Base-by-base conservation (phyloP, 1,284 basidiomycete species). In the Coniophora puteana region DNA sequence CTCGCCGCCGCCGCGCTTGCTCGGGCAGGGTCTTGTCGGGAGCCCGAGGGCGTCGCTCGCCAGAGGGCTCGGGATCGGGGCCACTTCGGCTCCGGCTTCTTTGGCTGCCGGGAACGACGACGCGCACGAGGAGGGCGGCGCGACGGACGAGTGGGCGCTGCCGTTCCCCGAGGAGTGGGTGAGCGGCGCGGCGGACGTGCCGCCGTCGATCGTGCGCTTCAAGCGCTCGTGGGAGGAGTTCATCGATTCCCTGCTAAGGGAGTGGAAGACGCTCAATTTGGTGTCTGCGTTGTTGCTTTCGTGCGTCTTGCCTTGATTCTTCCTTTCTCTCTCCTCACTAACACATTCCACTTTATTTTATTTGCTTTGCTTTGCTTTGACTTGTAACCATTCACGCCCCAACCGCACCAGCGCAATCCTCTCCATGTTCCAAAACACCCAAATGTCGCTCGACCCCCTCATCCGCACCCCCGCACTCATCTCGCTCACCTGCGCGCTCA, bases 211-310 rank as follows among this genome's bases (percentile, higher is more conserved):
- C 26, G 63, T 75, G 18, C 66, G 77, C 38, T 85, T 88, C 66
- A 83, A 84, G 53, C 62, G 72, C 36, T 81, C 79, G 3, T 88
- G 85, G 84, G 83, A 86, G 55, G 61, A 53, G 1, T 86, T 87
- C 50, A 72, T 87, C 10, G 83, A 86, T 48, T 78, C 78, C 1
- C 62, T 88, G 22, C 45, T 85, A 47, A 70, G 74, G 30, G 84
- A 88, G 54, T 87, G 83, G 83, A 88, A 88, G 63, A 87, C 83
- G 10, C 53, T 87, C 36, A 88, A 88, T 54, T 67, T 88, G 16
- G 80, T 87, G 16, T 86, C 82, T 23, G 84, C 80, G 11, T 55
- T 88, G 36, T 62, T 88, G 12, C 68, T 78, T 45, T 80, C 84
- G 83, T 88, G 50, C 36, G 82, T 68, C 35, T 43, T n/a, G n/a